phyloP scores from a whole-genome alignment of 2,329 filamentous ascomycete species.

The Alternaria viburni region DNA sequence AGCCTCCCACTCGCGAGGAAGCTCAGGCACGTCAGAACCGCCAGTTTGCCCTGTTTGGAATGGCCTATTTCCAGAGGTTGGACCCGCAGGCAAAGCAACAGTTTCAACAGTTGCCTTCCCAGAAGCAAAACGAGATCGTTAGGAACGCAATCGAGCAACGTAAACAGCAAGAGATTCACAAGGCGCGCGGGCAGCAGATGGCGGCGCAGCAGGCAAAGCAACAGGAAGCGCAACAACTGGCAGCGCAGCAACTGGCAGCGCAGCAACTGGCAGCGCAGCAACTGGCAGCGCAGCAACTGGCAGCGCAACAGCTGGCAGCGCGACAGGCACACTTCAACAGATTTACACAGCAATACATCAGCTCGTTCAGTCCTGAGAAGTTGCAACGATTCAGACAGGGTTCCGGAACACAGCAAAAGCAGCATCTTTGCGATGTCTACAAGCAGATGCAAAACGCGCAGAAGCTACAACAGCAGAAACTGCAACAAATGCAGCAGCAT shows the following conservation, averaged over 20 bases:
- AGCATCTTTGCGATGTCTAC: background rate
- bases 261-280: background rate
- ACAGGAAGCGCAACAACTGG: too few relatives aligned
- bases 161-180: background rate
- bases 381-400: background rate
- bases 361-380: background rate
- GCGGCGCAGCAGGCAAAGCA: background rate
- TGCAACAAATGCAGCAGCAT: background rate
- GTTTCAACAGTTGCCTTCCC: background rate
- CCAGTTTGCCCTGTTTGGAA: background rate
- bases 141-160: background rate
- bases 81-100: background rate
- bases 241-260: too few relatives aligned
- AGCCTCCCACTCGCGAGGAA: background rate
- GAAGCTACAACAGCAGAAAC: background rate
- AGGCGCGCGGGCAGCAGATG: background rate
- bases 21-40: background rate
- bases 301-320: background rate
- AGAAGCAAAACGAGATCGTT: background rate
- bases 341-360: background rate
- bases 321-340: background rate
- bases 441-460: background rate
- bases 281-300: background rate
- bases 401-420: background rate
- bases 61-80: background rate